phyloP scores from a whole-genome alignment of 2,329 filamentous ascomycete species.

The Fusarium sp. region DNA sequence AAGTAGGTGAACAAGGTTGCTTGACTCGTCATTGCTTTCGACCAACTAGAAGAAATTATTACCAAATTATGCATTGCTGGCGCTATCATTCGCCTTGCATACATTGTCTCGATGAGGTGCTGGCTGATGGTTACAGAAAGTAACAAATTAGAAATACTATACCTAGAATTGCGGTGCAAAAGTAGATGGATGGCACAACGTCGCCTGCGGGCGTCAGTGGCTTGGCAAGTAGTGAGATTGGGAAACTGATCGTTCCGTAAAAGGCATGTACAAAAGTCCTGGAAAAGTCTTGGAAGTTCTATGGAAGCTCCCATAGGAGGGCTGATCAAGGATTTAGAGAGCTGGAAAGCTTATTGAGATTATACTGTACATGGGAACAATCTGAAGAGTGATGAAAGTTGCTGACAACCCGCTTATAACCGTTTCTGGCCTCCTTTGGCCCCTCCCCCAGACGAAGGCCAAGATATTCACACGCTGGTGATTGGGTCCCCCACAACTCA shows the following conservation, averaged over 20 bases:
- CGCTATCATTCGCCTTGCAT: neutral
- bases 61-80: constrained; percentile 1
- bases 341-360: constrained; percentile 35
- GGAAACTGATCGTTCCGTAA: constrained; percentile 20
- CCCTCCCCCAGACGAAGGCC: constrained; percentile 41
- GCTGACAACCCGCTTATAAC: constrained; percentile 29
- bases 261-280: constrained; percentile 35
- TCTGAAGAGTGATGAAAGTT: constrained; percentile 10
- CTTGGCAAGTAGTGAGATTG: constrained; percentile 30
- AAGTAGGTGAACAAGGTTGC: constrained; percentile 18
- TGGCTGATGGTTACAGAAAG: neutral
- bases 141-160: neutral
- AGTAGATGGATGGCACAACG: constrained; percentile 2
- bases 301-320: constrained; percentile 17
- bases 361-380: neutral
- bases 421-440: constrained; percentile 26
- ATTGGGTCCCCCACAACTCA: constrained; percentile 31
- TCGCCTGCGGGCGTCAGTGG: constrained; percentile 18
- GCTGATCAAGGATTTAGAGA: constrained; percentile 17
- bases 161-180: neutral
- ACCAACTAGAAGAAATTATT: neutral
- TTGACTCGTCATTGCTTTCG: constrained; percentile 2
- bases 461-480: constrained; percentile 26
- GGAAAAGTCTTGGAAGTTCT: constrained; percentile 33
- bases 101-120: neutral